Conservation (phyloP, 163 green algal genomes). For the Trebouxiophyceae sp. region DNA sequence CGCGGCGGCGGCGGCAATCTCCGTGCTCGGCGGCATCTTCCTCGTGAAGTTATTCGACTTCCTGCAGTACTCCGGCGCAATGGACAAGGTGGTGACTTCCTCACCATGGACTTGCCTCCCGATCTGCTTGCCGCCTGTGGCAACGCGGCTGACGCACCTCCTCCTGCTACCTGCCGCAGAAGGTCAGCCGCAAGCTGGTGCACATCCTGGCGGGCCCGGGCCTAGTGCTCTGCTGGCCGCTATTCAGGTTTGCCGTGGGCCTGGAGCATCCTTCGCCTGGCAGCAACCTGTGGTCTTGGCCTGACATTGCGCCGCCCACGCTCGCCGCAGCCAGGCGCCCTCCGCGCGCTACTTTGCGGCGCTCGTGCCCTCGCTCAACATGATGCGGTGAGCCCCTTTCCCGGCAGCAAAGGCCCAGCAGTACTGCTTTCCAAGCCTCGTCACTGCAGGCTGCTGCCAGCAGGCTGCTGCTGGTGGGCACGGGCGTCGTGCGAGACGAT, state of each 20-base stretch:
- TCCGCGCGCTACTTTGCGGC: conserved; percentile 51
- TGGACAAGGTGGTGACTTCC: no score
- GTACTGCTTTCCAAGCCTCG: no score
- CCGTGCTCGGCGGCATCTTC: neutral
- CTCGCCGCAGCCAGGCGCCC: neutral
- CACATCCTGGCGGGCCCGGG: conserved; percentile 83
- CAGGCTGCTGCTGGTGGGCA: conserved; percentile 50
- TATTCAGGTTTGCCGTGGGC: conserved; percentile 65
- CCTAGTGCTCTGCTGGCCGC: conserved; percentile 77
- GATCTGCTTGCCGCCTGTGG: no score
- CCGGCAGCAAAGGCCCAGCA: no score
- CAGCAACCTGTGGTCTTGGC: no score
- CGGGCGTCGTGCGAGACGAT: conserved; percentile 43
- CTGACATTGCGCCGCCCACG: no score
- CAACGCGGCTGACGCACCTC: no score
- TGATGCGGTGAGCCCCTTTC: conserved; percentile 28
- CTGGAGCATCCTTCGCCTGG: no score
- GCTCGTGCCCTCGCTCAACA: conserved; percentile 60
- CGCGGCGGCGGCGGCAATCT: neutral
- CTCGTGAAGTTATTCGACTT: neutral
- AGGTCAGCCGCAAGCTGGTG: conserved; percentile 87
- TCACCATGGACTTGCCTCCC: no score
- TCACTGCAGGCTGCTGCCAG: no score
- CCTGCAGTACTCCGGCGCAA: neutral
- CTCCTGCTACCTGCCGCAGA: conserved; percentile 52